These are phyloP conservation scores for Maudiozyma turicensis DNA, from an alignment of 805 yeast species.

Conservation along the genomic window DNA sequence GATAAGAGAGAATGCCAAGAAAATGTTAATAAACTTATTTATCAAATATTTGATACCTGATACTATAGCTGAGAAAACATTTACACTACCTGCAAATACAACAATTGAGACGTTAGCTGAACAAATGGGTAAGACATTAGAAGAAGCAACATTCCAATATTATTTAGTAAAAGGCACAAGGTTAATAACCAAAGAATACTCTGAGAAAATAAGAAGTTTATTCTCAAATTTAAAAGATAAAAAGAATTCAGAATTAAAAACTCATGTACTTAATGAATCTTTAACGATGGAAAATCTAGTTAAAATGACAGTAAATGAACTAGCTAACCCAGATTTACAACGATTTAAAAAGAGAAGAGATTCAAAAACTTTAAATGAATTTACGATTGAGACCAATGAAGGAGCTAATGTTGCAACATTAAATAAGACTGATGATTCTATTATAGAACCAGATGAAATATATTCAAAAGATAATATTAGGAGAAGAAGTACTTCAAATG, in stretches of 20 bases:
- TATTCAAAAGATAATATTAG: slow-evolving; percentile 20
- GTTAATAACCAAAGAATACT: slow-evolving; percentile 33
- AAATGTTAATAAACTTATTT: slow-evolving; percentile 42
- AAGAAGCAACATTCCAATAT: slow-evolving; percentile 37
- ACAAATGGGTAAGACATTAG: slow-evolving; percentile 43
- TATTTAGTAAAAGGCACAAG: slow-evolving; percentile 25
- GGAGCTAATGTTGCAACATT: slow-evolving; percentile 66
- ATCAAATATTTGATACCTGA: slow-evolving; percentile 29
- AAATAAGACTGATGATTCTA: slow-evolving; percentile 77
- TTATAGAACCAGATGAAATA: slow-evolving; percentile 21
- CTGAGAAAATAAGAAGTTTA: slow-evolving; percentile 59
- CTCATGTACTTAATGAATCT: slow-evolving; percentile 44
- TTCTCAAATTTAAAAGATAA: slow-evolving; percentile 47
- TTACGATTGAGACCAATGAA: slow-evolving; percentile 51
- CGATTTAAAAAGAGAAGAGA: slow-evolving; percentile 62
- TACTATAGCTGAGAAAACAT: slow-evolving; percentile 8
- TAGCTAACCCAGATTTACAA: slow-evolving; percentile 67
- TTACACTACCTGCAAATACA: slow-evolving; percentile 25
- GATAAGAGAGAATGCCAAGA: slow-evolving; percentile 40
- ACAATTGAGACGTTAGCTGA: slow-evolving; percentile 29
- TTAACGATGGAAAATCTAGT: slow-evolving; percentile 52
- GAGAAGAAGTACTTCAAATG: slow-evolving; percentile 1
- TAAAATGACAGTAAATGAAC: slow-evolving; percentile 58
- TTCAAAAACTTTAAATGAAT: slow-evolving; percentile 55
- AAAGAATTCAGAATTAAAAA: slow-evolving; percentile 49